Percentiles rank a stretch among this genome's conserved stretches.
Conservation (phyloP, 441 rosid species). For the Populus hybrid region DNA sequence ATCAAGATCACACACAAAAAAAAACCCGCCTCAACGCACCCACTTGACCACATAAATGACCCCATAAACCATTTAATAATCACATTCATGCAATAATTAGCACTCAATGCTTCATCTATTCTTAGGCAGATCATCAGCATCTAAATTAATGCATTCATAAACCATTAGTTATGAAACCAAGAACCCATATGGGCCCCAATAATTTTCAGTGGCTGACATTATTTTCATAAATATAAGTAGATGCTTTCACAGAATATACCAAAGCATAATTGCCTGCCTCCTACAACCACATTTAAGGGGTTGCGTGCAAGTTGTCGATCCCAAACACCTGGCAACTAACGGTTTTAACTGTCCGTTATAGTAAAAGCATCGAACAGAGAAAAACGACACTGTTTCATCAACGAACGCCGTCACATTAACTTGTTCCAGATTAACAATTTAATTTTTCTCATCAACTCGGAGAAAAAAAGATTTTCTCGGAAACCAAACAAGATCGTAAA, state of each 20-base stretch:
- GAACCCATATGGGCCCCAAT: too few species aligned
- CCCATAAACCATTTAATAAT: background rate
- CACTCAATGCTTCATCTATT: background rate
- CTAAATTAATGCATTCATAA: background rate
- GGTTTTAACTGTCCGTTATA: slow-evolving; percentile 14
- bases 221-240: background rate
- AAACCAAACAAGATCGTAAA: slow-evolving; percentile 7
- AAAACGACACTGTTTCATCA: slow-evolving; percentile 15
- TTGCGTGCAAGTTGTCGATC: background rate
- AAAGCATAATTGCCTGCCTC: background rate
- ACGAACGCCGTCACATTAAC: background rate
- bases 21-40: too few species aligned
- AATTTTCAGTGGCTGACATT: background rate
- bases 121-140: background rate
- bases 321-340: background rate
- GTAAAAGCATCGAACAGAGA: background rate
- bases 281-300: background rate
- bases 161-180: background rate
- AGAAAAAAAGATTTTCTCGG: slow-evolving; percentile 5
- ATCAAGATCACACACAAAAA: background rate
- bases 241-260: background rate
- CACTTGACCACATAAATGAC: background rate
- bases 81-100: background rate
- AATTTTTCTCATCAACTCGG: too few species aligned
- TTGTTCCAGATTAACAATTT: background rate